phyloP scores from a whole-genome alignment of 257 asterid genomes.

The Solanum verrucosum region DNA sequence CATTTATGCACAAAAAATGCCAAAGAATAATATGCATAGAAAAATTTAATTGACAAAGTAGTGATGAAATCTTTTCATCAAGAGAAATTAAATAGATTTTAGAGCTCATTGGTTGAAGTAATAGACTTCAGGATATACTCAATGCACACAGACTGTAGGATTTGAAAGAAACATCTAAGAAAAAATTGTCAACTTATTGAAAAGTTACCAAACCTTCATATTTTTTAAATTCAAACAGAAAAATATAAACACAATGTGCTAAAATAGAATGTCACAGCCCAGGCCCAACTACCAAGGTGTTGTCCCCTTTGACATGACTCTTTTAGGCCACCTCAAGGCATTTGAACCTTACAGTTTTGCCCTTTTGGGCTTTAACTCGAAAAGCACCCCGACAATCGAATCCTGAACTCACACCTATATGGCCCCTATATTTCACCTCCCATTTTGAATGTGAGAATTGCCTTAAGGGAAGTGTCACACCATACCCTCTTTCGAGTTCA shows the following conservation, averaged over 20 bases:
- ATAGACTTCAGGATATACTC: background rate
- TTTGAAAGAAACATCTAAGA: background rate
- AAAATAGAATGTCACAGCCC: background rate
- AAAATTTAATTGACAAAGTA: background rate
- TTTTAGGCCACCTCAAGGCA: background rate
- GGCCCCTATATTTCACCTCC: too few relatives aligned
- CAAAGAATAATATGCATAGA: background rate
- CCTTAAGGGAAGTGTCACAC: too few relatives aligned
- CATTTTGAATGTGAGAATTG: too few relatives aligned
- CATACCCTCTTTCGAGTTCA: too few relatives aligned
- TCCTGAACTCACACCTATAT: background rate
- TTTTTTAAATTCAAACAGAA: background rate
- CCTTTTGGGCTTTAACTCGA: background rate
- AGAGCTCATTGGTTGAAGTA: background rate
- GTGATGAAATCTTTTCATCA: background rate
- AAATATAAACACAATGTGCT: background rate
- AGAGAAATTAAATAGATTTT: background rate
- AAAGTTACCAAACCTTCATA: background rate
- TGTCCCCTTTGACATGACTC: background rate
- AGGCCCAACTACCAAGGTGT: background rate
- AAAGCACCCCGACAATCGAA: background rate
- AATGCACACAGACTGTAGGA: background rate
- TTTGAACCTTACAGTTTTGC: background rate
- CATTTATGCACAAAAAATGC: background rate
- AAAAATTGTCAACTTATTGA: background rate